A percentile compares a stretch with the other conserved stretches of the same genome.
phyloP scores from a whole-genome alignment of 371 early-diverging fungal species.

The Zychaea mexicana region DNA sequence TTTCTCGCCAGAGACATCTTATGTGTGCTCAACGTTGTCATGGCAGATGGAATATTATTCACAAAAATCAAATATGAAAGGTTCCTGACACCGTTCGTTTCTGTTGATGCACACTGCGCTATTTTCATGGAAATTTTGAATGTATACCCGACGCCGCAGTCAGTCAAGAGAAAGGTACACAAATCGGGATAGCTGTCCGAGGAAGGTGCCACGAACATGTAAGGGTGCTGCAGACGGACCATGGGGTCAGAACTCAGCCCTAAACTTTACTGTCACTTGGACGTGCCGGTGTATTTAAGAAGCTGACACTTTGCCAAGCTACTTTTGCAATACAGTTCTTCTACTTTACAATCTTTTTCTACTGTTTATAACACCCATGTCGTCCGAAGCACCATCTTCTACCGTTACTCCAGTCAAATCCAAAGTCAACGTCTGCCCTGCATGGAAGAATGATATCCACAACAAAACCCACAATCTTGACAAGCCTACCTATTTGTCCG shows the following conservation, averaged over 20 bases:
- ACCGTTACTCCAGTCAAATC: not conserved
- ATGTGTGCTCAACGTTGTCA: too few relatives aligned
- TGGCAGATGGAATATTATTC: too few relatives aligned
- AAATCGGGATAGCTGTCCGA: not conserved
- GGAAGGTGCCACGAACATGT: not conserved
- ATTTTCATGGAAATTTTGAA: too few relatives aligned
- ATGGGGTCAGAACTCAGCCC: not conserved
- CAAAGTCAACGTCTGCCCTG: conserved; percentile 8
- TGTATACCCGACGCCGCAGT: too few relatives aligned
- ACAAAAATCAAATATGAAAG: too few relatives aligned
- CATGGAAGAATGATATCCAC: conserved; percentile 17
- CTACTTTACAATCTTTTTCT: not conserved
- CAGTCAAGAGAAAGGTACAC: too few relatives aligned
- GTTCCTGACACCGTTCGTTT: too few relatives aligned
- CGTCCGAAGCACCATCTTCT: not conserved
- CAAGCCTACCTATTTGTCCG: conserved; percentile 13
- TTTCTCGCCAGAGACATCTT: too few relatives aligned
- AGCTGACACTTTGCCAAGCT: not conserved
- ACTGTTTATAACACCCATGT: not conserved
- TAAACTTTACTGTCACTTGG: too few relatives aligned
- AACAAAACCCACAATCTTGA: not conserved
- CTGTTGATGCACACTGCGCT: too few relatives aligned
- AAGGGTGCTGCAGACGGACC: not conserved
- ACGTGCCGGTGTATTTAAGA: not conserved
- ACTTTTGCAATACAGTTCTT: not conserved